A percentile compares a stretch with the other conserved stretches of the same genome.
Conservation (phyloP, 108 stramenopile species). For the Nitzschia sp. region DNA sequence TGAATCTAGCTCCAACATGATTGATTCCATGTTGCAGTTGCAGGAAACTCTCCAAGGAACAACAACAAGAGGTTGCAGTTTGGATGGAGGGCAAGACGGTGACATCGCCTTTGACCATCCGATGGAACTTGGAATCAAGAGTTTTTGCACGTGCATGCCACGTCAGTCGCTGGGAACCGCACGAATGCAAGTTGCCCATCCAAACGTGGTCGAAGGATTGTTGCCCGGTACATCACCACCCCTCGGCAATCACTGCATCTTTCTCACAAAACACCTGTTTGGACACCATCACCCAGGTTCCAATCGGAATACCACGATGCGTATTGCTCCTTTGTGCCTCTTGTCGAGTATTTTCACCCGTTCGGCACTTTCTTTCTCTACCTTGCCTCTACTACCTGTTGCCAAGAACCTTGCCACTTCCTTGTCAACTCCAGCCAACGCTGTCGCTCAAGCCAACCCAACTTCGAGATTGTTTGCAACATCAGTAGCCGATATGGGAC, state of each 20-base stretch:
- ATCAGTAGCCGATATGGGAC: conserved; percentile 52
- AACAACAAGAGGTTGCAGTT: too few species aligned
- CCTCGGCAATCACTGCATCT: background rate
- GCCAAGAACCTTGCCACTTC: conserved; percentile 6
- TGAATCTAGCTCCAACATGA: too few species aligned
- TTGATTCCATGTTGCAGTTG: too few species aligned
- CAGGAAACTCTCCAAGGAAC: too few species aligned
- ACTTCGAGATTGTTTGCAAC: conserved; percentile 7
- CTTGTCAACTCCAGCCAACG: background rate
- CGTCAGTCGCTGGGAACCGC: conserved; percentile 1
- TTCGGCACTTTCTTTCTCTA: conserved; percentile 17
- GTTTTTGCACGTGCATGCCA: background rate
- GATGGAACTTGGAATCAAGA: background rate
- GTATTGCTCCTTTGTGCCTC: conserved; percentile 13
- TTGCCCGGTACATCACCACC: background rate
- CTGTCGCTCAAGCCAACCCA: background rate
- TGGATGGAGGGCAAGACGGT: too few species aligned
- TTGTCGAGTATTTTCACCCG: conserved; percentile 11
- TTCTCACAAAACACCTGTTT: background rate
- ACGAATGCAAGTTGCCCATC: background rate
- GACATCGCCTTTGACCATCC: too few species aligned
- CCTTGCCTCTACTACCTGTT: background rate
- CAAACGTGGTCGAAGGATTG: conserved; percentile 2
- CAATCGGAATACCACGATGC: conserved; percentile 5
- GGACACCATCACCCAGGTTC: background rate